phyloP scores from a whole-genome alignment of 768 basidiomycete species.

The Hericium rajendrae region DNA sequence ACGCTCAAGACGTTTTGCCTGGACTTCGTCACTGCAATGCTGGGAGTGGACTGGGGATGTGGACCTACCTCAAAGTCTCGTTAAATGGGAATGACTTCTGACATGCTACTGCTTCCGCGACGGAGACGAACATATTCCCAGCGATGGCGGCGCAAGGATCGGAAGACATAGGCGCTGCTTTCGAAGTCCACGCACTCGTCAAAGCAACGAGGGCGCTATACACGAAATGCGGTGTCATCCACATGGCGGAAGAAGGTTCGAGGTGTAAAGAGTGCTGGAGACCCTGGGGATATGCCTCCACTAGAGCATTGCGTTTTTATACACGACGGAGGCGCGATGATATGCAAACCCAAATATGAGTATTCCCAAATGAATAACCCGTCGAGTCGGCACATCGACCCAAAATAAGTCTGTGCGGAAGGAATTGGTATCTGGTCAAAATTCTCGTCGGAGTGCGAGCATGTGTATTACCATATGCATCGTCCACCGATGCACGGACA shows the following conservation, averaged over 20 bases:
- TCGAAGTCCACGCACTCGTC: neutral
- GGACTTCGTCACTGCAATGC: slow-evolving; percentile 2
- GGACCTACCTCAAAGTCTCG: slow-evolving; percentile 17
- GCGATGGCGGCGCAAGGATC: slow-evolving; percentile 28
- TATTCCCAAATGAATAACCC: no score
- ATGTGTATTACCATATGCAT: neutral
- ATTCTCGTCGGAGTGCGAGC: neutral
- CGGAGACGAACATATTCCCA: slow-evolving; percentile 33
- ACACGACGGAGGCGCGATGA: no score
- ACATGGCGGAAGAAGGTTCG: neutral
- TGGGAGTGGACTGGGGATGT: neutral
- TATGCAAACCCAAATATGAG: no score
- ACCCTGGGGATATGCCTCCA: no score
- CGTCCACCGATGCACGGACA: neutral
- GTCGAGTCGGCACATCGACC: neutral
- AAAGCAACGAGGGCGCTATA: neutral
- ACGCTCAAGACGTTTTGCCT: slow-evolving; percentile 26
- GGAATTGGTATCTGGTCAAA: neutral
- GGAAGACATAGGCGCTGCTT: neutral
- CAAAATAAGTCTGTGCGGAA: neutral
- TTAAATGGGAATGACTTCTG: slow-evolving; percentile 28
- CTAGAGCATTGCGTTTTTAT: no score
- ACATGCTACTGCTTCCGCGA: slow-evolving; percentile 43
- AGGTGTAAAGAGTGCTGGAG: no score
- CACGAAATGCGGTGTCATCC: neutral